A percentile compares a stretch with the other conserved stretches of the same genome.
phyloP scores from a whole-genome alignment of 2,329 filamentous ascomycete genomes.

The Alternaria dauci region DNA sequence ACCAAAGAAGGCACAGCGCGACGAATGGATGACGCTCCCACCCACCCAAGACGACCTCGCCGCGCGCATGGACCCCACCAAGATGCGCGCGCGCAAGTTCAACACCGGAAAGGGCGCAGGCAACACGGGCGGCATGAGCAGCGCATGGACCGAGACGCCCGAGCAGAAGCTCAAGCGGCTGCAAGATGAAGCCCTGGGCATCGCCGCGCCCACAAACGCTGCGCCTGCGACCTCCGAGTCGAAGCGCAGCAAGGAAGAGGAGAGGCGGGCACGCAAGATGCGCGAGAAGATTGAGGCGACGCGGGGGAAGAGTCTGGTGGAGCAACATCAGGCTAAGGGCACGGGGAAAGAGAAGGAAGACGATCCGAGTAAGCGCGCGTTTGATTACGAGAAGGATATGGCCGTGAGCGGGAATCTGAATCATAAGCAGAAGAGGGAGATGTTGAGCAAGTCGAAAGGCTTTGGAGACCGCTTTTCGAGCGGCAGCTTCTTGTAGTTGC shows the following conservation, averaged over 20 bases:
- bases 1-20: conserved; percentile 67
- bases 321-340: conserved; percentile 56
- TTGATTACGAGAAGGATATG: conserved; percentile 96
- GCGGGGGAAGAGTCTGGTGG: conserved; percentile 56
- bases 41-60: conserved; percentile 60
- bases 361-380: conserved; percentile 87
- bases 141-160: conserved; percentile 89
- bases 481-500: conserved; percentile 66
- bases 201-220: conserved; percentile 57
- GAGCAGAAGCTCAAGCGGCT: conserved; percentile 84
- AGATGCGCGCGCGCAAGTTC: conserved; percentile 83
- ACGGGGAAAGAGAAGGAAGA: conserved; percentile 74
- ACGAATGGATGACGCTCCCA: conserved; percentile 69
- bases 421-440: conserved; percentile 75
- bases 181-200: conserved; percentile 82
- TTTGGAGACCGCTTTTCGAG: conserved; percentile 84
- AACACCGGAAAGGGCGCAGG: conserved; percentile 71
- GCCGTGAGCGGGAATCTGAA: conserved; percentile 76
- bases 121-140: conserved; percentile 60
- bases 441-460: conserved; percentile 80
- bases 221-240: conserved; percentile 39
- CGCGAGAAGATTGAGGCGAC: conserved; percentile 63
- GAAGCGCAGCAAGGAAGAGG: conserved; percentile 51
- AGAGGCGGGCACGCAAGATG: conserved; percentile 60
- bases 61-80: conserved; percentile 80